Evolutionary conservation across 2,329 filamentous ascomycete genomes (phyloP).

Genomic region (Nigrospora osmanthi): DNA sequence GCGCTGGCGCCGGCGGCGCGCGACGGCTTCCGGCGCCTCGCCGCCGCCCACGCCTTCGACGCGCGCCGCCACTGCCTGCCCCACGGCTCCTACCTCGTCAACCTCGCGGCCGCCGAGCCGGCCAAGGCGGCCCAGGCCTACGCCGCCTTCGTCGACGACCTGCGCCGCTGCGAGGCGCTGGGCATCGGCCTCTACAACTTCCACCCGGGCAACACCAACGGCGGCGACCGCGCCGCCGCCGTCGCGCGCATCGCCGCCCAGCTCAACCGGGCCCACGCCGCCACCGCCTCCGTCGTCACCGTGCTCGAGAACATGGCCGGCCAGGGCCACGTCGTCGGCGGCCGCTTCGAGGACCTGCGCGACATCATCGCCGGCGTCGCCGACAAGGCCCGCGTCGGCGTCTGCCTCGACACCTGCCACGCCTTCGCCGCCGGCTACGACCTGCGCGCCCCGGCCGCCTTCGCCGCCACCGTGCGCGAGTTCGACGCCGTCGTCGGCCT

Average conservation of each 20-base stretch:
- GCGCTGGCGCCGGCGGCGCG: slow-evolving; percentile 61
- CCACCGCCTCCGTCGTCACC: slow-evolving; percentile 66
- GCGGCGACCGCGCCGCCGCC: slow-evolving; percentile 58
- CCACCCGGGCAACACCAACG: slow-evolving; percentile 80
- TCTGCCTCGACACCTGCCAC: slow-evolving; percentile 96
- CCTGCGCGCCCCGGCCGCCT: slow-evolving; percentile 66
- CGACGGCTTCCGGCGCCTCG: slow-evolving; percentile 61
- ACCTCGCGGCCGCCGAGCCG: slow-evolving; percentile 77
- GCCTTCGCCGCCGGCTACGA: slow-evolving; percentile 94
- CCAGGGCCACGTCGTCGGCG: slow-evolving; percentile 78
- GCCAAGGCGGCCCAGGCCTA: slow-evolving; percentile 82
- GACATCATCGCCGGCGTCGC: slow-evolving; percentile 76
- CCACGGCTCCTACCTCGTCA: slow-evolving; percentile 94
- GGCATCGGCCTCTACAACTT: slow-evolving; percentile 96
- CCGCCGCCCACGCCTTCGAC: slow-evolving; percentile 64
- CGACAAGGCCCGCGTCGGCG: slow-evolving; percentile 77
- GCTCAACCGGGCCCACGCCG: slow-evolving; percentile 73
- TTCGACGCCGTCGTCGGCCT: slow-evolving; percentile 75
- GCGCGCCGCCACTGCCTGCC: slow-evolving; percentile 70
- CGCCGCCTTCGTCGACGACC: slow-evolving; percentile 76
- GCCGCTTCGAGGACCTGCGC: slow-evolving; percentile 75
- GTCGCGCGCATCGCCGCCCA: slow-evolving; percentile 72
- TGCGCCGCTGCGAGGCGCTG: slow-evolving; percentile 74
- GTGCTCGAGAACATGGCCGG: slow-evolving; percentile 96
- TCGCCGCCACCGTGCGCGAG: slow-evolving; percentile 62